Conservation (phyloP, 2,329 filamentous ascomycete genomes). For the Knoxdaviesia proteae region DNA sequence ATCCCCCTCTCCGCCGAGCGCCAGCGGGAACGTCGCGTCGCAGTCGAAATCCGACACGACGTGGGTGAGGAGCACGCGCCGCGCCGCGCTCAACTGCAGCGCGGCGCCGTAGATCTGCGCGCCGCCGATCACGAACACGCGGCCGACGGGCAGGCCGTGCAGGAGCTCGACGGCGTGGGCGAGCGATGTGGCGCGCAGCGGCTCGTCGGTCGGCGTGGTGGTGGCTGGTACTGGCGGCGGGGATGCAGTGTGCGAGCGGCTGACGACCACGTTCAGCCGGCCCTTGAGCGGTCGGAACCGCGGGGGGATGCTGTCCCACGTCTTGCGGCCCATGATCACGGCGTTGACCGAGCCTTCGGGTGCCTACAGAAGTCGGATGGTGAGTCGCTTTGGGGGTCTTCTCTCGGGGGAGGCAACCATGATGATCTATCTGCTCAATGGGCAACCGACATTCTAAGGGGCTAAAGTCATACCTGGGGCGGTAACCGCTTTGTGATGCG, state of each 20-base stretch:
- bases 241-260: conserved; percentile 21
- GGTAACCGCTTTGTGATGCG: conserved; percentile 58
- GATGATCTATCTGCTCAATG: too few relatives aligned
- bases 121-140: conserved; percentile 76
- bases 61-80: conserved; percentile 47
- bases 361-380: conserved; percentile 7
- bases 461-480: conserved; percentile 12
- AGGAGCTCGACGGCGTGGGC: conserved; percentile 32
- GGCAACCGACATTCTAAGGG: too few relatives aligned
- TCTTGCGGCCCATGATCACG: conserved; percentile 94
- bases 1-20: conserved; percentile 17
- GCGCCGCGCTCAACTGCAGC: conserved; percentile 34
- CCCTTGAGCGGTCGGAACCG: conserved; percentile 61
- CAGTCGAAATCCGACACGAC: conserved; percentile 52
- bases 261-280: conserved; percentile 67
- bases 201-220: conserved; percentile 12
- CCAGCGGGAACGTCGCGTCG: conserved; percentile 53
- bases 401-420: not conserved
- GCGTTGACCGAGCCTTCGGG: conserved; percentile 33
- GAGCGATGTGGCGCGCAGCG: conserved; percentile 37
- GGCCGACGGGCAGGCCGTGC: conserved; percentile 19
- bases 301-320: conserved; percentile 74
- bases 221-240: conserved; percentile 5
- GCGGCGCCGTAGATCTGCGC: conserved; percentile 64
- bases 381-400: not conserved